Evolutionary conservation across 2,329 filamentous ascomycete genomes (phyloP).

Genomic region (Xylariaceae sp.): DNA sequence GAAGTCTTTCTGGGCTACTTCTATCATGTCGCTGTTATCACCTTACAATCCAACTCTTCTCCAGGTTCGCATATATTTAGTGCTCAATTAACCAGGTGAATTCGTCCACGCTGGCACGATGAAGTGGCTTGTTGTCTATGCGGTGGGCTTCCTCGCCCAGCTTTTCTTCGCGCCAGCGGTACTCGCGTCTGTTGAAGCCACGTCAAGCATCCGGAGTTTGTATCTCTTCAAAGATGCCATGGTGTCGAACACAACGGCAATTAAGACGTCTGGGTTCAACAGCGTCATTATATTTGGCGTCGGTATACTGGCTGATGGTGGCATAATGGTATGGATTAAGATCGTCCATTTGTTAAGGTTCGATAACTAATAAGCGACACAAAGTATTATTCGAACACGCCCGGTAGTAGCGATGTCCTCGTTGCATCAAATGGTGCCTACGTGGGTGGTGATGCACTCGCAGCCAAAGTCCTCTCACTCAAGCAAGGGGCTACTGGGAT

Average conservation of each 20-base stretch:
- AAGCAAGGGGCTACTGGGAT: constrained; percentile 36
- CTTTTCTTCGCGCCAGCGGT: constrained; percentile 9
- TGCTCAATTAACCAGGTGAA: neutral
- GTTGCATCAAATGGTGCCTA: constrained; percentile 42
- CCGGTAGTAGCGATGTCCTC: constrained; percentile 35
- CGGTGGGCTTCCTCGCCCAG: constrained; percentile 8
- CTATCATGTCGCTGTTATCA: neutral
- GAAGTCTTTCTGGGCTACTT: neutral
- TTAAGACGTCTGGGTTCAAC: constrained; percentile 43
- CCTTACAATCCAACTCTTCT: neutral
- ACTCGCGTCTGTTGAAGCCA: constrained; percentile 12
- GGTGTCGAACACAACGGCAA: constrained; percentile 41
- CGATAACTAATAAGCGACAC: neutral
- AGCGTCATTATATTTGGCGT: constrained; percentile 43
- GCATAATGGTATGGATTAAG: constrained; percentile 32
- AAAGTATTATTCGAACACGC: constrained; percentile 43
- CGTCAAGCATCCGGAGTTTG: constrained; percentile 30
- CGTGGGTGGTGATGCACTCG: constrained; percentile 46
- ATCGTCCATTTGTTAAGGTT: neutral
- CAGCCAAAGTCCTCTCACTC: constrained; percentile 44
- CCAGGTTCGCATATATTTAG: neutral
- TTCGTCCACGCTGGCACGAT: neutral
- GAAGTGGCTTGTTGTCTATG: constrained; percentile 3
- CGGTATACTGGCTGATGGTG: constrained; percentile 41
- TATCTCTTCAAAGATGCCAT: constrained; percentile 45